Conservation (phyloP, 345 rosid species). For the Hibiscus syriacus region DNA sequence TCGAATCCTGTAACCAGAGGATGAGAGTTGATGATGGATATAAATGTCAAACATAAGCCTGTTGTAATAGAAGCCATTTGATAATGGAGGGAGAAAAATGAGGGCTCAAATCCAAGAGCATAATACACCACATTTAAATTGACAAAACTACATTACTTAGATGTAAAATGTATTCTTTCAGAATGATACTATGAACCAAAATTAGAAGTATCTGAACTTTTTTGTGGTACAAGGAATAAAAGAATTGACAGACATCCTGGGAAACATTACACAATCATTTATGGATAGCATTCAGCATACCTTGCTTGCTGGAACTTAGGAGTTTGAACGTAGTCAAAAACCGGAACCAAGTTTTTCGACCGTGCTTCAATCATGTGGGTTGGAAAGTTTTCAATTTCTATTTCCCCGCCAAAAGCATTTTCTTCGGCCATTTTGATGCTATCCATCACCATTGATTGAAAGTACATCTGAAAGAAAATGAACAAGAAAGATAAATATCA, state of each 20-base stretch:
- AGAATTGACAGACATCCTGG: not conserved
- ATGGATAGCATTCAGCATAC: slow-evolving; percentile 17
- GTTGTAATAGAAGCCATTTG: not conserved
- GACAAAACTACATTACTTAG: not conserved
- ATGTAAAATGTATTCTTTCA: not conserved
- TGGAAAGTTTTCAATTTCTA: slow-evolving; percentile 59
- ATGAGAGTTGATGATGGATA: not conserved
- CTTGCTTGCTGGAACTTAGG: slow-evolving; percentile 41
- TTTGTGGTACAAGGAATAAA: not conserved
- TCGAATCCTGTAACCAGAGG: slow-evolving; percentile 24
- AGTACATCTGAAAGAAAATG: slow-evolving; percentile 39
- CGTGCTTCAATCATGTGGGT: slow-evolving; percentile 59
- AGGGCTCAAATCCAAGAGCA: not conserved
- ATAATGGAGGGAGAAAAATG: not conserved
- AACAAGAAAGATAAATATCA: slow-evolving; percentile 10
- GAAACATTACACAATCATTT: not conserved
- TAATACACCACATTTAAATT: not conserved
- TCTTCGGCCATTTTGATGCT: slow-evolving; percentile 26
- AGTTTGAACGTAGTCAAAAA: slow-evolving; percentile 41
- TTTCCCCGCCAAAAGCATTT: slow-evolving; percentile 45
- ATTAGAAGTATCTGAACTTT: not conserved
- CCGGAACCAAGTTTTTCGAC: slow-evolving; percentile 60
- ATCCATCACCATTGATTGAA: slow-evolving; percentile 40
- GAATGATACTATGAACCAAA: not conserved
- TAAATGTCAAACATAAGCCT: not conserved